These are phyloP conservation scores for Isoetes taiwanensis DNA, from an alignment of 75 land plant species.

Conservation along the genomic window DNA sequence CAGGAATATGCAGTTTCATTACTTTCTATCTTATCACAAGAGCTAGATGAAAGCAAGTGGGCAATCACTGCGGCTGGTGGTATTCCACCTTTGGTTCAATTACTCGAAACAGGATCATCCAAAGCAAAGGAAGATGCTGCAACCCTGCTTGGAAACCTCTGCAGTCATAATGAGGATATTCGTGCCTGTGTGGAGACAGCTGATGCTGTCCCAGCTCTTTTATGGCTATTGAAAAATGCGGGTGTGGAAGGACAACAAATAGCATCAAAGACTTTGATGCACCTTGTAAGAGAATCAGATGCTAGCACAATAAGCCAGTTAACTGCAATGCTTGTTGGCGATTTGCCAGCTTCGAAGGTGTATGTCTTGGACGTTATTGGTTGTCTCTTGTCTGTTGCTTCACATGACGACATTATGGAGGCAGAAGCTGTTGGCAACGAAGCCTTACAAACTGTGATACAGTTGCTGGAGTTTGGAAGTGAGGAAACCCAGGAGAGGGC, in stretches of 20 bases:
- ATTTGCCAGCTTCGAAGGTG: conserved; percentile 87
- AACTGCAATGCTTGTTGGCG: conserved; percentile 80
- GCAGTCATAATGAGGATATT: conserved; percentile 97
- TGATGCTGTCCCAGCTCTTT: conserved; percentile 93
- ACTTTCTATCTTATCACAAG: conserved; percentile 73
- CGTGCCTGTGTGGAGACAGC: conserved; percentile 98
- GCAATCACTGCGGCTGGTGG: conserved; percentile 99
- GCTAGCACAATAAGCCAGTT: conserved; percentile 90
- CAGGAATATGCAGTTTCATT: conserved; percentile 94
- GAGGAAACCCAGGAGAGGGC: conserved; percentile 86
- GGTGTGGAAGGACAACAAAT: conserved; percentile 79
- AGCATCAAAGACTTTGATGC: conserved; percentile 80
- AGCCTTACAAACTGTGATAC: conserved; percentile 80
- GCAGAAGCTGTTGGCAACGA: conserved; percentile 90
- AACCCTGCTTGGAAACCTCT: conserved; percentile 77
- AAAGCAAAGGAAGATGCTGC: conserved; percentile 98
- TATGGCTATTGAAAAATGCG: conserved; percentile 94
- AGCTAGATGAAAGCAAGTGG: conserved; percentile 98
- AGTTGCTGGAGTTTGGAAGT: conserved; percentile 43
- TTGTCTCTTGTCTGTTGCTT: conserved; percentile 80
- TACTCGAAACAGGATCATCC: conserved; percentile 79
- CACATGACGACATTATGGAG: conserved; percentile 57
- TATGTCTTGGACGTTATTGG: conserved; percentile 85
- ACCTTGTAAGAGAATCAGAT: conserved; percentile 90
- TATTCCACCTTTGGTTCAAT: conserved; percentile 93